A percentile compares a stretch with the other conserved stretches of the same genome.
Evolutionary conservation across 2,329 filamentous ascomycete species (phyloP).

Genomic region (Lecanicillium sp.): DNA sequence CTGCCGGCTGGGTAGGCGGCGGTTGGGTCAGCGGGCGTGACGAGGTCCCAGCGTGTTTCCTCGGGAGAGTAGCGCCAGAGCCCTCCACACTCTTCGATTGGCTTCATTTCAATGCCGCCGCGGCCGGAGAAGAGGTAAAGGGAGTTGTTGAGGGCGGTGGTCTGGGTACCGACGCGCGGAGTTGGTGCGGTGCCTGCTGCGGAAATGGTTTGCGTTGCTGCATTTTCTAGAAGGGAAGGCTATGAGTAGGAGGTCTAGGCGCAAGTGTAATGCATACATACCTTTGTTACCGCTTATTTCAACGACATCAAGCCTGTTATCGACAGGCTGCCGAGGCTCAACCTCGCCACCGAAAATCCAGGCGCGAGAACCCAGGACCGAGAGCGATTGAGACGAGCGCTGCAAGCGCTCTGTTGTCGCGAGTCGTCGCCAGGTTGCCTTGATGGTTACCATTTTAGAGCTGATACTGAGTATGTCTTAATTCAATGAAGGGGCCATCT

Average conservation of each 20-base stretch:
- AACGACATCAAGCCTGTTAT: constrained; percentile 37
- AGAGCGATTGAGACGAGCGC: constrained; percentile 42
- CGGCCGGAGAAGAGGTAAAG: constrained; percentile 58
- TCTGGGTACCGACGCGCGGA: constrained; percentile 49
- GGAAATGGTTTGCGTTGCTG: constrained; percentile 12
- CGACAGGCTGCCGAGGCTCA: constrained; percentile 40
- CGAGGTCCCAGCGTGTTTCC: constrained; percentile 33
- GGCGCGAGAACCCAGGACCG: constrained; percentile 28
- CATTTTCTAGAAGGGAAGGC: not conserved
- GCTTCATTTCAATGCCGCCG: constrained; percentile 50
- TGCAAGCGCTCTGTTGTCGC: constrained; percentile 25
- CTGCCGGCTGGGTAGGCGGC: constrained; percentile 35
- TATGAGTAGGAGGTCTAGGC: too few relatives aligned
- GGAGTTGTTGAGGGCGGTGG: constrained; percentile 32
- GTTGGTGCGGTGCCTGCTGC: constrained; percentile 27
- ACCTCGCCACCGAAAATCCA: constrained; percentile 47
- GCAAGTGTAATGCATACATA: not conserved
- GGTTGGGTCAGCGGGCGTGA: constrained; percentile 29
- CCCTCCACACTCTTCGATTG: constrained; percentile 48
- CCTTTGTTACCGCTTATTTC: constrained; percentile 14
- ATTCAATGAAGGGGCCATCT: too few relatives aligned
- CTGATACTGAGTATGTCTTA: not conserved
- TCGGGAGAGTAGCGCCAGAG: constrained; percentile 47
- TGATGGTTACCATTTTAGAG: constrained; percentile 9
- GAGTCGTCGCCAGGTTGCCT: constrained; percentile 18